phyloP scores from a whole-genome alignment of 495 filamentous ascomycete genomes.

The Lasiosphaeria miniovina region DNA sequence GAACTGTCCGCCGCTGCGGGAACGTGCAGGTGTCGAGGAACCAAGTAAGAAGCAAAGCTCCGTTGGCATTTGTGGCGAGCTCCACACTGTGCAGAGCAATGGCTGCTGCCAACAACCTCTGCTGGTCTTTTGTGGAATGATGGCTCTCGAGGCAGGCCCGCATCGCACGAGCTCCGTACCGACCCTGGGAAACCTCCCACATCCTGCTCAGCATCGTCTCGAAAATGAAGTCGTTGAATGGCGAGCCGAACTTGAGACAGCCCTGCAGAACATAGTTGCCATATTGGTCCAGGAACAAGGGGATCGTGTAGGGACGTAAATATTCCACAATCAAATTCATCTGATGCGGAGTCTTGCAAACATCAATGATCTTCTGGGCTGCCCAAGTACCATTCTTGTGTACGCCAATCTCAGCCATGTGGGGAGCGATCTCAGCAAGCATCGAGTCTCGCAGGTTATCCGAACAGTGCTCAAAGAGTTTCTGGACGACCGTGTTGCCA shows the following conservation, averaged over 20 bases:
- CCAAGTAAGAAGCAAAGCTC: constrained; percentile 92
- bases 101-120: constrained; percentile 88
- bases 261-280: constrained; percentile 98
- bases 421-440: constrained; percentile 81
- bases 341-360: constrained; percentile 79
- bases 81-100: constrained; percentile 96
- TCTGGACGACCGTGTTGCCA: constrained; percentile 98
- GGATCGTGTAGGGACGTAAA: constrained; percentile 79
- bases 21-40: constrained; percentile 98
- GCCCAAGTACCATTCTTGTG: constrained; percentile 99
- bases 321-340: constrained; percentile 80
- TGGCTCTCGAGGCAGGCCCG: constrained; percentile 96
- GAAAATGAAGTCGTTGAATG: constrained; percentile 95
- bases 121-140: constrained; percentile 90
- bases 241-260: constrained; percentile 83
- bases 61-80: constrained; percentile 93
- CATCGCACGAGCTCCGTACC: constrained; percentile 94
- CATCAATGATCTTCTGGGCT: constrained; percentile 98
- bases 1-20: constrained; percentile 83
- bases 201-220: constrained; percentile 93
- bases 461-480: constrained; percentile 93
- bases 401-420: constrained; percentile 92
- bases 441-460: constrained; percentile 87
- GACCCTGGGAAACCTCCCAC: constrained; percentile 91
- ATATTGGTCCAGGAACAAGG: constrained; percentile 94